Conservation (phyloP, 306 rosid genomes). For the Fragaria vesca region DNA sequence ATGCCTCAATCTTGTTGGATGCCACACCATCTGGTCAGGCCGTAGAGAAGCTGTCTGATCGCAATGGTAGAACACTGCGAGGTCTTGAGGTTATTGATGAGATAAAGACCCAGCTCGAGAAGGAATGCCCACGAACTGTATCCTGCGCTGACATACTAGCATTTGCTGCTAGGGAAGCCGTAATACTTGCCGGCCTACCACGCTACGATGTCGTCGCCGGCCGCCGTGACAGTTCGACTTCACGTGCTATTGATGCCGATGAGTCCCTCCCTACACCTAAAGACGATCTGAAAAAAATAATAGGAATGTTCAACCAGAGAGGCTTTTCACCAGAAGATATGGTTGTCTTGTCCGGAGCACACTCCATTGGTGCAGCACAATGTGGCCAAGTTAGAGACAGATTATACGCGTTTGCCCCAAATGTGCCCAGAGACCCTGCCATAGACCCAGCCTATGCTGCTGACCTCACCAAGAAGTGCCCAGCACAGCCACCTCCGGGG, state of each 20-base stretch:
- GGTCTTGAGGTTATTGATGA: conserved; percentile 55
- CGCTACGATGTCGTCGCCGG: conserved; percentile 29
- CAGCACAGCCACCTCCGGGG: not conserved
- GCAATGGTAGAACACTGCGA: conserved; percentile 36
- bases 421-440: conserved; percentile 30
- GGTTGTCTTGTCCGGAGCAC: conserved; percentile 57
- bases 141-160: conserved; percentile 67
- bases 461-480: conserved; percentile 30
- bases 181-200: conserved; percentile 32
- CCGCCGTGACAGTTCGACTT: conserved; percentile 45
- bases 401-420: conserved; percentile 14
- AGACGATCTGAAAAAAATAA: not conserved
- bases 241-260: conserved; percentile 34
- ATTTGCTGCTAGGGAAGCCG: conserved; percentile 42
- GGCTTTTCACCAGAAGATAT: conserved; percentile 45
- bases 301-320: conserved; percentile 28
- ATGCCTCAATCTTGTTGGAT: conserved; percentile 71
- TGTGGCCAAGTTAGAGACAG: conserved; percentile 42
- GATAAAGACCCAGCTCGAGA: conserved; percentile 50
- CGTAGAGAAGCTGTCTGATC: conserved; percentile 51
- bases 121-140: conserved; percentile 46
- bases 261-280: conserved; percentile 30
- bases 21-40: conserved; percentile 10
- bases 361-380: conserved; percentile 54
- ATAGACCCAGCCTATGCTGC: not conserved